Conservation (phyloP, 1,284 basidiomycete species). For the Puccinia novopanici region DNA sequence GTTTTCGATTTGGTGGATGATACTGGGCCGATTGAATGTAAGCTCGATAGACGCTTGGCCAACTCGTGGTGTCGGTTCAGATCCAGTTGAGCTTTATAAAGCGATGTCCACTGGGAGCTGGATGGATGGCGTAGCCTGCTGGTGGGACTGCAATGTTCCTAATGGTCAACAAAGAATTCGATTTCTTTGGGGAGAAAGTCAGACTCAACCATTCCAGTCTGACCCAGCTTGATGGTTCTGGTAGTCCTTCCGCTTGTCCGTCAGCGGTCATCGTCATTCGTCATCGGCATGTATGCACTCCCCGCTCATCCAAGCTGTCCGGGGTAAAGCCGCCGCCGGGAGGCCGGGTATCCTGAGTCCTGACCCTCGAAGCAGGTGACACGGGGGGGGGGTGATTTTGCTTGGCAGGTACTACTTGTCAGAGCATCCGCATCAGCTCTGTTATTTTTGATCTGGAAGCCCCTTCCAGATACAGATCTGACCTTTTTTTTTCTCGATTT, state of each 20-base stretch:
- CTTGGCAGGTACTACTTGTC: no score
- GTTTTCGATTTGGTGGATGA: not conserved
- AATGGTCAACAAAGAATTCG: not conserved
- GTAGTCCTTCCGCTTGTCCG: not conserved
- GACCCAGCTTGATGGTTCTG: not conserved
- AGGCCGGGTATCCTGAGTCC: not conserved
- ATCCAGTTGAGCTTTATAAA: slow-evolving; percentile 5
- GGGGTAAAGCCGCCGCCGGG: not conserved
- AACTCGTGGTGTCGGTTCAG: not conserved
- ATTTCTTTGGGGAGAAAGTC: no score
- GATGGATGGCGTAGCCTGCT: not conserved
- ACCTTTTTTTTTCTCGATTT: no score
- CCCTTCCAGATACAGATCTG: no score
- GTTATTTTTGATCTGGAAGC: no score
- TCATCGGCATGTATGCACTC: no score
- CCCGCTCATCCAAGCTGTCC: not conserved
- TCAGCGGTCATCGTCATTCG: not conserved
- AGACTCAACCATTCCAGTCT: not conserved
- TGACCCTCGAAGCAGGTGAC: no score
- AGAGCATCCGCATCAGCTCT: no score
- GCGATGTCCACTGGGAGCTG: slow-evolving; percentile 13
- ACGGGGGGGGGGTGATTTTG: no score
- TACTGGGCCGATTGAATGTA: not conserved
- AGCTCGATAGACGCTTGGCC: not conserved
- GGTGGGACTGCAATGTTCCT: not conserved